A percentile compares a stretch with the other conserved stretches of the same genome.
These are phyloP conservation scores for Volvariella surrecta DNA, from an alignment of 1,284 basidiomycete genomes.

Conservation along the genomic window DNA sequence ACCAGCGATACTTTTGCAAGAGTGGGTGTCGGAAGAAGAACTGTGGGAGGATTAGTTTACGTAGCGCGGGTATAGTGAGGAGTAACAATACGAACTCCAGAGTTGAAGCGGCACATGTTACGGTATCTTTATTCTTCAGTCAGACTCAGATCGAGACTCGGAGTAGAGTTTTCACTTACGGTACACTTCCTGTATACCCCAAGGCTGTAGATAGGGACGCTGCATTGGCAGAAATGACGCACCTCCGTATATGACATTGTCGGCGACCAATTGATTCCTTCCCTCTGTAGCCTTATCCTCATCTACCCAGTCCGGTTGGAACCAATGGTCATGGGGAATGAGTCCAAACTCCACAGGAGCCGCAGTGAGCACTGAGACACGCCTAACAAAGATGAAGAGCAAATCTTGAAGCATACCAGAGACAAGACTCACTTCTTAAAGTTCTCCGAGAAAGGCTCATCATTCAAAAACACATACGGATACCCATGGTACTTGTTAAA, in stretches of 20 bases:
- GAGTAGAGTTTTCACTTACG: conserved; percentile 14
- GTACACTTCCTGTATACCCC: conserved; percentile 20
- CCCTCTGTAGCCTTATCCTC: conserved; percentile 50
- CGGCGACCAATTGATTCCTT: conserved; percentile 49
- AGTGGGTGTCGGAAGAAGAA: conserved; percentile 71
- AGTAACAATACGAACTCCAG: conserved; percentile 36
- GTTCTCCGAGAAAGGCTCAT: conserved; percentile 61
- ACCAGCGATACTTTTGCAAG: conserved; percentile 64
- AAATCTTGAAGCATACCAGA: background rate
- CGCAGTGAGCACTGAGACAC: conserved; percentile 27
- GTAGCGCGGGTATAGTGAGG: background rate
- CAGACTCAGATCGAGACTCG: background rate
- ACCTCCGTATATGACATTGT: conserved; percentile 42
- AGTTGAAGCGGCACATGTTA: conserved; percentile 83
- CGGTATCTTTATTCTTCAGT: conserved; percentile 24
- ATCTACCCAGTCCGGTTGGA: conserved; percentile 67
- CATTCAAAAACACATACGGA: conserved; percentile 72
- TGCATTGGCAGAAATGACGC: conserved; percentile 7
- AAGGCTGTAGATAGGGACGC: background rate
- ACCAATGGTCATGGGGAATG: conserved; percentile 44
- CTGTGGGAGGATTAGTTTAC: conserved; percentile 11
- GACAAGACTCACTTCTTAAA: conserved; percentile 47
- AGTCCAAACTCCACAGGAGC: conserved; percentile 34
- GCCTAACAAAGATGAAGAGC: conserved; percentile 19
- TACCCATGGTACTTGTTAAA: conserved; percentile 63